Base-by-base conservation (phyloP, 163 green algal species). In the Chloromonas sp. region DNA sequence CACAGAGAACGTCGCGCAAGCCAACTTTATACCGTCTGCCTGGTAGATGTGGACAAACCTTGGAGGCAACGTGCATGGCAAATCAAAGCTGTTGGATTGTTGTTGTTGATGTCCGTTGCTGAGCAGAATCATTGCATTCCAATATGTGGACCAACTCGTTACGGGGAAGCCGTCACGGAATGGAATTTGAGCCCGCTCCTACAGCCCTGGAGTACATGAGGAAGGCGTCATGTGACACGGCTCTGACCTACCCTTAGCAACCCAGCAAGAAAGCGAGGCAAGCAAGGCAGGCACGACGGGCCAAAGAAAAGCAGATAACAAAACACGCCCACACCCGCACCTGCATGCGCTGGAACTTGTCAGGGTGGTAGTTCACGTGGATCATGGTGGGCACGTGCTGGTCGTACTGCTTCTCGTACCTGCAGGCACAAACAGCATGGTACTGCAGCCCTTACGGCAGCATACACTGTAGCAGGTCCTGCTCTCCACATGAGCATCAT, bases 351-450 rank as follows among this genome's bases (percentile, higher is more conserved):
- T 87, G 81, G 70, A 88, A 92, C 84, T 95, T 95, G 88, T 96
- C 94, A 0, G 90, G 90, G 84, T 95, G 92, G 84, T 95, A 95
- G 89, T 95, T 95, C 11, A 94, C 89, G 86, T 95, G 92, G 8
- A 95, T 80, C 87, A 93, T 93, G 76, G 92, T 91, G 0, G 91
- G 90, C 84, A 87, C 71, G 79, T 91, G 85, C n/a, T 87, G 71
- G 60, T 84, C 62, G 78, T 88, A 92, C 79, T 87, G 61, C n/a
- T 83, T 70, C 76, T 90, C 87, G 58, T 90, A 88, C 60, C 87
- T 89, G 87, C 13, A 71, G 15, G 79, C 79, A 83, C 13, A 61
- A 82, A 2, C 78, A 70, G 59, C 78, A 82, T 36, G 36, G 36
- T 36, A 36, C 36, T 36, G 36, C 36, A 36, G 36, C 36, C 36